These are phyloP conservation scores for Gigaspora rosea DNA, from an alignment of 192 early-diverging fungal species.

Conservation along the genomic window DNA sequence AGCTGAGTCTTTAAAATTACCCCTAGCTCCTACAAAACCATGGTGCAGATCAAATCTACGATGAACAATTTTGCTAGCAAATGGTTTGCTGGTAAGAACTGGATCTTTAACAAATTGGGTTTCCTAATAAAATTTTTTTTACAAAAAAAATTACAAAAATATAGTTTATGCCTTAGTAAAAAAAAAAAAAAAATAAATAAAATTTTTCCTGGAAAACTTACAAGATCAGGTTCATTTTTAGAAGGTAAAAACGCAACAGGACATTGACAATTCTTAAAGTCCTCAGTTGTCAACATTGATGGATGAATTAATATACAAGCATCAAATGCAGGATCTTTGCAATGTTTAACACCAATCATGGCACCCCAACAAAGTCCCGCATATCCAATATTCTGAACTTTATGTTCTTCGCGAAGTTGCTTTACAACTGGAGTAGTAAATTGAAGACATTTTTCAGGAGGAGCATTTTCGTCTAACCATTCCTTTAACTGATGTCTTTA, in stretches of 20 bases:
- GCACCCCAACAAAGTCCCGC: neutral
- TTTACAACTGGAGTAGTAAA: neutral
- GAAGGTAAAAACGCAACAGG: neutral
- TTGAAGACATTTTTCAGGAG: neutral
- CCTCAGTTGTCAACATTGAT: neutral
- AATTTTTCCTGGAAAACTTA: neutral
- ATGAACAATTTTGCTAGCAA: neutral
- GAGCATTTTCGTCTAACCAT: neutral
- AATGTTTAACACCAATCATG: neutral
- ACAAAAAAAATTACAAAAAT: neutral
- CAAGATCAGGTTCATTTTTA: neutral
- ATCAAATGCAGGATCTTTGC: neutral
- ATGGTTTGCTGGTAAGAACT: neutral
- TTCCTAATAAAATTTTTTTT: neutral
- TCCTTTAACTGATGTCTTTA: too few relatives aligned
- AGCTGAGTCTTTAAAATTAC: neutral
- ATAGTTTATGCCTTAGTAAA: neutral
- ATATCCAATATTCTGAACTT: neutral
- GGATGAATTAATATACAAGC: neutral
- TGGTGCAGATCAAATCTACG: neutral
- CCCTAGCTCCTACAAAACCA: neutral
- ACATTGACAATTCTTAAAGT: neutral
- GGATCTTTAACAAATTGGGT: neutral
- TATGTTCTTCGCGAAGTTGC: neutral
- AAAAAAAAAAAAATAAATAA: neutral